These are phyloP conservation scores for Lablab purpureus DNA, from an alignment of 306 rosid genomes.

Conservation along the genomic window DNA sequence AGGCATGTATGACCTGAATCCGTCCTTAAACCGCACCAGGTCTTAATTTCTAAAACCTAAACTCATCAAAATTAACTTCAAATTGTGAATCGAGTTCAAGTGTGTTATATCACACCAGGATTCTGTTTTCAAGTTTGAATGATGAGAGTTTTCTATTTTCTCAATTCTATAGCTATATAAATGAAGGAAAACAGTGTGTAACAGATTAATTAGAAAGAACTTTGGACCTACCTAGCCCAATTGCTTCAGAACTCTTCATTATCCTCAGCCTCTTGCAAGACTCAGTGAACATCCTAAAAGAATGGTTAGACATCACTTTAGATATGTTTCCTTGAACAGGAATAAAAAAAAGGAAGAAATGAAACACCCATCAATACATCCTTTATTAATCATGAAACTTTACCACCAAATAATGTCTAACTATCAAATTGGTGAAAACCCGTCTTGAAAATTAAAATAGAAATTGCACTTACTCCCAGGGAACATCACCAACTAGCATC, in stretches of 20 bases:
- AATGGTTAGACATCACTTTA: conserved; percentile 25
- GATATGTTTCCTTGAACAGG: not conserved
- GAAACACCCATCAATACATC: conserved; percentile 2
- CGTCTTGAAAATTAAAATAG: not conserved
- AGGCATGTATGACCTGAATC: too few species aligned
- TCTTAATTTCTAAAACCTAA: too few species aligned
- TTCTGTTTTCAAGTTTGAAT: conserved; percentile 14
- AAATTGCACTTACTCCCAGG: conserved; percentile 86
- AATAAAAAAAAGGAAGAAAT: not conserved
- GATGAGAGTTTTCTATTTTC: conserved; percentile 4
- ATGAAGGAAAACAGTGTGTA: not conserved
- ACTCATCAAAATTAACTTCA: too few species aligned
- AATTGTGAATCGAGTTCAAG: too few species aligned
- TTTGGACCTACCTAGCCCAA: conserved; percentile 77
- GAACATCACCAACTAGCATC: conserved; percentile 99
- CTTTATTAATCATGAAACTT: not conserved
- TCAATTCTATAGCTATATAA: not conserved
- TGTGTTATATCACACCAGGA: too few species aligned
- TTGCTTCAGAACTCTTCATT: conserved; percentile 96
- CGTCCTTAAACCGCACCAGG: too few species aligned
- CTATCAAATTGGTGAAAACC: conserved; percentile 13
- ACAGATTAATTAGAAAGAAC: conserved; percentile 1
- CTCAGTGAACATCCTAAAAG: conserved; percentile 85
- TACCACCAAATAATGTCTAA: conserved; percentile 11
- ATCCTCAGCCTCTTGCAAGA: conserved; percentile 94